A percentile compares a stretch with the other conserved stretches of the same genome.
Evolutionary conservation across 2,329 filamentous ascomycete species (phyloP).

Genomic region (Arthrobotrys conoides): DNA sequence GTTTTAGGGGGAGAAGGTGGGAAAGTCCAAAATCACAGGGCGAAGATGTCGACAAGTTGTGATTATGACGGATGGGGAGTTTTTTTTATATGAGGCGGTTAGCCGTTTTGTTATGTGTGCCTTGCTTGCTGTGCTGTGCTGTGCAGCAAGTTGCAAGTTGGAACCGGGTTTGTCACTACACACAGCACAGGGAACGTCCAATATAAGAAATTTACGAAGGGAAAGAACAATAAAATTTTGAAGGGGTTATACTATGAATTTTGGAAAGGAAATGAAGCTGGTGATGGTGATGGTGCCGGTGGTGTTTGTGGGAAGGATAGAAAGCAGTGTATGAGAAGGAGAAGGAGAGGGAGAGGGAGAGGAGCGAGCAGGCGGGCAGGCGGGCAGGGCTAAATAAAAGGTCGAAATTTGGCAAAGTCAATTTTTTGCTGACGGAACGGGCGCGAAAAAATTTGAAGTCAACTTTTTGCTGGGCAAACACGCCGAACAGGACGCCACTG

Average conservation of each 20-base stretch:
- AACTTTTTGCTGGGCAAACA: constrained; percentile 61
- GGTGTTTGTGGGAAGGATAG: constrained; percentile 62
- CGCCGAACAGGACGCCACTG: constrained; percentile 37
- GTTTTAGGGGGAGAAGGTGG: neutral
- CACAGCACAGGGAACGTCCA: constrained; percentile 17
- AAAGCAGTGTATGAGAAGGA: constrained; percentile 53
- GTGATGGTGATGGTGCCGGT: constrained; percentile 25
- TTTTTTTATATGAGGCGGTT: constrained; percentile 11
- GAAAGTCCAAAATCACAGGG: constrained; percentile 2
- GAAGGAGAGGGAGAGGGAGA: constrained; percentile 66
- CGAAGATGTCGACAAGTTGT: neutral
- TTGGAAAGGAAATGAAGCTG: constrained; percentile 9
- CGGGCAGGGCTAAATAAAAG: constrained; percentile 46
- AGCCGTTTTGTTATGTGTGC: constrained; percentile 25
- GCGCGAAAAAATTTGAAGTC: constrained; percentile 64
- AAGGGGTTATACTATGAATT: constrained; percentile 61
- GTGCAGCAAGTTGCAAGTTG: constrained; percentile 17
- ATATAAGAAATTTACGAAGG: constrained; percentile 31
- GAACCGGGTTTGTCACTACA: constrained; percentile 18
- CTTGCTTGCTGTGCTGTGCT: constrained; percentile 24
- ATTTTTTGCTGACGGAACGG: constrained; percentile 66
- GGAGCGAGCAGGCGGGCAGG: constrained; percentile 62
- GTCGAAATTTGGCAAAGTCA: constrained; percentile 62
- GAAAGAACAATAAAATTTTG: constrained; percentile 47
- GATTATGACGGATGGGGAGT: neutral